Conservation (phyloP, 2,329 filamentous ascomycete species). For the Alternaria panax region DNA sequence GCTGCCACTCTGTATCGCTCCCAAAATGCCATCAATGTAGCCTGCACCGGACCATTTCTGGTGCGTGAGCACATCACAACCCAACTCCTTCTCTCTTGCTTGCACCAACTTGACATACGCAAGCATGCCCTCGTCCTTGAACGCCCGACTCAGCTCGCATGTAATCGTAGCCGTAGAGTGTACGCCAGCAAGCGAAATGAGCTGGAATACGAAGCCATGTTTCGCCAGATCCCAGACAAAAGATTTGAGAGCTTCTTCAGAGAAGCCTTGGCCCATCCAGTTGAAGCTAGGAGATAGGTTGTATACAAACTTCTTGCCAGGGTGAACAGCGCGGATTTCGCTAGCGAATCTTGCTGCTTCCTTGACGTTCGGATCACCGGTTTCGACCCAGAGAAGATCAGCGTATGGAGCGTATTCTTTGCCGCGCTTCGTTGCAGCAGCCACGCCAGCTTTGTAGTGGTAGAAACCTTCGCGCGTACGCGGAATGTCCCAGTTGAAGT, state of each 20-base stretch:
- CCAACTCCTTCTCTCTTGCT: constrained; percentile 85
- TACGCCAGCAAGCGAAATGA: constrained; percentile 70
- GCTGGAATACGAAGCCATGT: constrained; percentile 75
- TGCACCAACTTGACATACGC: constrained; percentile 97
- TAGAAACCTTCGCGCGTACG: constrained; percentile 94
- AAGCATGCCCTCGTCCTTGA: constrained; percentile 92
- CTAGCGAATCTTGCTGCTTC: constrained; percentile 78
- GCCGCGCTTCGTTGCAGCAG: constrained; percentile 89
- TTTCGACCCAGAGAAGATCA: constrained; percentile 97
- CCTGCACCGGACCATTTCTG: constrained; percentile 82
- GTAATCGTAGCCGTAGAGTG: constrained; percentile 70
- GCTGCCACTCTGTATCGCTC: constrained; percentile 89
- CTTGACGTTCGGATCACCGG: constrained; percentile 82
- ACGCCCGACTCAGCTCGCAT: constrained; percentile 78
- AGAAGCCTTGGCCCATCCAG: constrained; percentile 96
- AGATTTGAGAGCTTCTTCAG: constrained; percentile 78
- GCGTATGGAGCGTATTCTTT: constrained; percentile 91
- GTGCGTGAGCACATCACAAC: constrained; percentile 91
- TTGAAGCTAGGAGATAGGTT: constrained; percentile 98
- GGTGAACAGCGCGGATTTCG: constrained; percentile 73
- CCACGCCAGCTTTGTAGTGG: constrained; percentile 84
- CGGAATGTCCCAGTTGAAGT: constrained; percentile 90
- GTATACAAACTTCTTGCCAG: constrained; percentile 91
- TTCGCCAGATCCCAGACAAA: constrained; percentile 97
- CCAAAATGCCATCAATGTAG: constrained; percentile 88